Percentiles rank a stretch among this genome's conserved stretches.
phyloP scores from a whole-genome alignment of 306 rosid genomes.

The Dryas octopetala region DNA sequence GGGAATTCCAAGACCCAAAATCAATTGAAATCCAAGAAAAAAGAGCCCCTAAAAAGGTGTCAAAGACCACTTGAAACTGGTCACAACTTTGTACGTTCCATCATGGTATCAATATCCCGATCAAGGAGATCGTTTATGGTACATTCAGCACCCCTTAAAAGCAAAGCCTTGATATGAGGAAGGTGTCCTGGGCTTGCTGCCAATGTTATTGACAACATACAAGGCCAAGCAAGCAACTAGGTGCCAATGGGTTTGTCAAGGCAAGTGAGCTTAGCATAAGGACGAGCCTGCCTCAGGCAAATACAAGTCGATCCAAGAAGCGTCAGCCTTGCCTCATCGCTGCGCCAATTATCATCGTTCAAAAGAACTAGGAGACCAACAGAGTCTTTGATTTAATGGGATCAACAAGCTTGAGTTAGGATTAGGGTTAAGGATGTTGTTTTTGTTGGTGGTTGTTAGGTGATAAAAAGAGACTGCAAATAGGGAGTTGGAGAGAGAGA shows the following conservation, averaged over 20 bases:
- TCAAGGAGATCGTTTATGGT: conserved; percentile 28
- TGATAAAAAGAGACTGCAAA: conserved; percentile 27
- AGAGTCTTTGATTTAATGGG: background rate
- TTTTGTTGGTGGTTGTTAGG: background rate
- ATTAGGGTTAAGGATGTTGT: background rate
- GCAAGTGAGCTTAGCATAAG: conserved; percentile 87
- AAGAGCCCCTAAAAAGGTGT: conserved; percentile 83
- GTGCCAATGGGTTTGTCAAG: conserved; percentile 93
- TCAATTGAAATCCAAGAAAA: conserved; percentile 85
- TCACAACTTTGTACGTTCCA: conserved; percentile 84
- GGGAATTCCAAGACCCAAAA: conserved; percentile 83
- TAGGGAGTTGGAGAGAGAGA: conserved; percentile 23
- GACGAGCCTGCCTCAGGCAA: conserved; percentile 56
- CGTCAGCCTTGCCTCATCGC: conserved; percentile 16
- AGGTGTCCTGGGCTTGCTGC: conserved; percentile 25
- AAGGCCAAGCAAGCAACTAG: conserved; percentile 95
- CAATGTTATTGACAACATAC: conserved; percentile 80
- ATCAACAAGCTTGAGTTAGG: background rate
- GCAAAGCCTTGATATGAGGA: conserved; percentile 37
- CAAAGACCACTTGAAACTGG: conserved; percentile 89
- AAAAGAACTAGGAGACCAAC: background rate
- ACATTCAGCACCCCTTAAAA: conserved; percentile 86
- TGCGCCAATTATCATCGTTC: conserved; percentile 22
- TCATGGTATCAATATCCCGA: conserved; percentile 77
- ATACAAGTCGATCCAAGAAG: conserved; percentile 66